Conservation (phyloP, 306 rosid genomes). For the Castanea sativa region DNA sequence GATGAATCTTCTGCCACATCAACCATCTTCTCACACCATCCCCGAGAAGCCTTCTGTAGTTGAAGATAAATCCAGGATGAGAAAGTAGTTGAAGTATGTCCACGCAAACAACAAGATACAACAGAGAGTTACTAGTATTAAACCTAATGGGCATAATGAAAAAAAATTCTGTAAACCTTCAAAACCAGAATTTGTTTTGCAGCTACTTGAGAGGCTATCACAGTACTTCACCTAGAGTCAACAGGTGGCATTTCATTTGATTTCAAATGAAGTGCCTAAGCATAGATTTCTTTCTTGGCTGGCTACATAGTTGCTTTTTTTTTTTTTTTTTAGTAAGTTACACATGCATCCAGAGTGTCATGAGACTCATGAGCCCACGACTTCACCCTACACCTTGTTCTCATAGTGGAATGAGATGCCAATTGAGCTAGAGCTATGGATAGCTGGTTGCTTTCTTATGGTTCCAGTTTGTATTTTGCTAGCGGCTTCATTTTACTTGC, state of each 20-base stretch:
- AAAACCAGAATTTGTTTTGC: background rate
- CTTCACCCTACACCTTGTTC: too few species aligned
- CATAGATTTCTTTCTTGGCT: background rate
- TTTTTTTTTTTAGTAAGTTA: too few species aligned
- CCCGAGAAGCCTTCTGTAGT: slow-evolving; percentile 70
- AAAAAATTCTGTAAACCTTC: background rate
- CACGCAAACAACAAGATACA: slow-evolving; percentile 7
- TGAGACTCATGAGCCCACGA: too few species aligned
- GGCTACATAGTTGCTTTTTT: background rate
- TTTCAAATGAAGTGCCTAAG: background rate
- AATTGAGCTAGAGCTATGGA: background rate
- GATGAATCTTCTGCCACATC: slow-evolving; percentile 79
- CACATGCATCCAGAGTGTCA: too few species aligned
- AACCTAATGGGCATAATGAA: background rate
- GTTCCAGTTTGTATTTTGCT: background rate
- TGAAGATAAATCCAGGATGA: slow-evolving; percentile 1
- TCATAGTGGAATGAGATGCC: too few species aligned
- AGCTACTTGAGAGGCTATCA: background rate
- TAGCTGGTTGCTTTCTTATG: background rate
- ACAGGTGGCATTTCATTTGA: background rate
- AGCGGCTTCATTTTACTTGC: background rate
- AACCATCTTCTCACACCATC: slow-evolving; percentile 96
- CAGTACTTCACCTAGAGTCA: background rate
- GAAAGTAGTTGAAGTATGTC: background rate
- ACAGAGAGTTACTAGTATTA: background rate